These are phyloP conservation scores for Fusarium sp. DNA, from an alignment of 2,329 filamentous ascomycete species.

Conservation along the genomic window DNA sequence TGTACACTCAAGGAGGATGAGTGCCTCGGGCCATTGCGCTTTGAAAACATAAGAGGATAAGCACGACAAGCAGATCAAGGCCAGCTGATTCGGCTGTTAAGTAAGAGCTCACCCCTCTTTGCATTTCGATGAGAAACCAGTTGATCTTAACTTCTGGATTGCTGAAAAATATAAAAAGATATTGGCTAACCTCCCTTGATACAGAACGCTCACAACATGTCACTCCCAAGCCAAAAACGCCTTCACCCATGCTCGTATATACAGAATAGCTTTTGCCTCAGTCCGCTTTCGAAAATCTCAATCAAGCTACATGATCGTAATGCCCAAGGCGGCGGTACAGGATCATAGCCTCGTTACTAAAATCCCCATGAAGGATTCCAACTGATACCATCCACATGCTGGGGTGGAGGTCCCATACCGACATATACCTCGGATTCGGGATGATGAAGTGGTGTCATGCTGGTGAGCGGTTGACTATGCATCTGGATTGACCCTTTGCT, in stretches of 20 bases:
- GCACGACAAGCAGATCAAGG: neutral
- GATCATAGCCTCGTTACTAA: slow-evolving; percentile 3
- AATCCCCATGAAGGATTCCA: slow-evolving; percentile 38
- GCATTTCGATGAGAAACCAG: neutral
- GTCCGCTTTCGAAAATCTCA: neutral
- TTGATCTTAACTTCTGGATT: slow-evolving; percentile 1
- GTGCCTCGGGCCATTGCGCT: neutral
- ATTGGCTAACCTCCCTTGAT: slow-evolving; percentile 1
- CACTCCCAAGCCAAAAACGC: neutral
- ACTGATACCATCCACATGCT: slow-evolving; percentile 12
- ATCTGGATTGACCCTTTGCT: slow-evolving; percentile 24
- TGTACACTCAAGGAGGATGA: neutral
- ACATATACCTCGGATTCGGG: slow-evolving; percentile 23
- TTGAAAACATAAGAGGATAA: neutral
- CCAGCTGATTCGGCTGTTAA: neutral
- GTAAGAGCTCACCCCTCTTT: neutral
- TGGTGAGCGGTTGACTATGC: slow-evolving; percentile 15
- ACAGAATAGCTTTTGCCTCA: neutral
- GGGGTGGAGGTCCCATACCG: slow-evolving; percentile 16
- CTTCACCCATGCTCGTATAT: neutral
- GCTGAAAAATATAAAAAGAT: neutral
- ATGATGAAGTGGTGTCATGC: slow-evolving; percentile 5
- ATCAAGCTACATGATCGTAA: neutral
- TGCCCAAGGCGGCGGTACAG: neutral
- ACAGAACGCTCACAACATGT: slow-evolving; percentile 14